Percentiles rank a stretch among this genome's conserved stretches.
These are phyloP conservation scores for Cutaneotrichosporon spelunceum DNA, from an alignment of 1,284 basidiomycete genomes.

Conservation along the genomic window DNA sequence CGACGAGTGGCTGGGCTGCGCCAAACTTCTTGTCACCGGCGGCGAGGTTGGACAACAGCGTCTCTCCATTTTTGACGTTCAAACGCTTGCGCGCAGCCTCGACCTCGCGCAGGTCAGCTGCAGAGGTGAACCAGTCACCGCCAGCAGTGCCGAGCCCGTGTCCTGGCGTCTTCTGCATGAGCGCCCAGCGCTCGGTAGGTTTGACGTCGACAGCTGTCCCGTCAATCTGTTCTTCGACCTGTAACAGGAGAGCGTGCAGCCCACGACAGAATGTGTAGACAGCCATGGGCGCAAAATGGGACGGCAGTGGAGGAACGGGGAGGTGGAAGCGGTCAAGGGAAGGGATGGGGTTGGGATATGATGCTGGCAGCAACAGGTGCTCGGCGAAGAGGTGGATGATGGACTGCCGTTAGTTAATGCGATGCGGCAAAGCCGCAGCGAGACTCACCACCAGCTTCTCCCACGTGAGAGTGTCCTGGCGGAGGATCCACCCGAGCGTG, in stretches of 20 bases:
- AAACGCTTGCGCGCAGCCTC: conserved; percentile 20
- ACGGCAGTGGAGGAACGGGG: conserved; percentile 39
- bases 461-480: conserved; percentile 40
- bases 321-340: conserved; percentile 38
- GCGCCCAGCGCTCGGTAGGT: conserved; percentile 37
- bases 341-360: conserved; percentile 48
- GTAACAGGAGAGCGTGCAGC: conserved; percentile 35
- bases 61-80: conserved; percentile 18
- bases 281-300: conserved; percentile 37
- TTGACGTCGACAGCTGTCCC: conserved; percentile 3
- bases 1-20: conserved; percentile 32
- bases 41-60: conserved; percentile 27
- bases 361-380: conserved; percentile 41
- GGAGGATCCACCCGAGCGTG: conserved; percentile 40
- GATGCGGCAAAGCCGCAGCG: background rate
- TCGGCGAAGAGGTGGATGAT: conserved; percentile 41
- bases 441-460: conserved; percentile 38
- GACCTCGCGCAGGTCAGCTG: conserved; percentile 34
- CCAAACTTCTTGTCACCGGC: conserved; percentile 35
- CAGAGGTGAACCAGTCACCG: conserved; percentile 44
- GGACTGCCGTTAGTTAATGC: conserved; percentile 29
- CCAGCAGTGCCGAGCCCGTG: conserved; percentile 16
- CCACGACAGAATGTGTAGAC: conserved; percentile 45
- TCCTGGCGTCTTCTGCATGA: conserved; percentile 39
- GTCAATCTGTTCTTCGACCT: conserved; percentile 31